Base-by-base conservation (phyloP, 129 eudicot genomes). In the Dittrichia graveolens region DNA sequence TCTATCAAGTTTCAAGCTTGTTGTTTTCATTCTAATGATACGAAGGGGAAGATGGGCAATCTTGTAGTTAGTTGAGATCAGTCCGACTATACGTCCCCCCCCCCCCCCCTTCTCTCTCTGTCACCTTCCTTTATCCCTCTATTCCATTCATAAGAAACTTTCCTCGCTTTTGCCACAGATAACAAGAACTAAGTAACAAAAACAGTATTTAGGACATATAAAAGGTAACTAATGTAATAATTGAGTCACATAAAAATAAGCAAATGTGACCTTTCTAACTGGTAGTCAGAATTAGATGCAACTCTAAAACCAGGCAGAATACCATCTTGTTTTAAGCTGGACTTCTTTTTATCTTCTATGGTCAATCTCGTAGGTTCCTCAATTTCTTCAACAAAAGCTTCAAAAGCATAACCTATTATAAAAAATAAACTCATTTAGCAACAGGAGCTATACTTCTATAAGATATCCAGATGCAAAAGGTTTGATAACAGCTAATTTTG, bases 291-390 rank as follows among this genome's bases (percentile, higher is more conserved):
- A 50, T 62, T 80, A 39, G 88, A 67, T 65, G 99, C 96, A 69
- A 65, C 87, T 81, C 78, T 88, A 69, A 94, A 94, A 53, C 97
- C 95, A 78, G 83, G 93, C 49, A 87, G 74, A 67, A 77, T 63
- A 69, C 86, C 96, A 15, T 80, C 61, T 61, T 77, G 81, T 69
- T 83, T 87, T 47, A 67, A 80, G 59, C 76, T 84, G 72, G 78
- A 38, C 78, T 82, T 85, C 78, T 85, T 82, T 75, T 80, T 79
- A 69, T 82, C 80, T 65, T 86, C 91, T 53, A 77, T 61, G 55
- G 78, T 19, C 77, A 78, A 81, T 78, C 71, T 71, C 56, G 89
- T 55, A 78, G 95, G 95, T 75, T 93, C 98, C 73, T 90, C 97
- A 59, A 78, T 63, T 71, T 94, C 93, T 65, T 86, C 93, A 65